phyloP scores from a whole-genome alignment of 164 flowering plant genomes.

The Vitis rotundifolia region DNA sequence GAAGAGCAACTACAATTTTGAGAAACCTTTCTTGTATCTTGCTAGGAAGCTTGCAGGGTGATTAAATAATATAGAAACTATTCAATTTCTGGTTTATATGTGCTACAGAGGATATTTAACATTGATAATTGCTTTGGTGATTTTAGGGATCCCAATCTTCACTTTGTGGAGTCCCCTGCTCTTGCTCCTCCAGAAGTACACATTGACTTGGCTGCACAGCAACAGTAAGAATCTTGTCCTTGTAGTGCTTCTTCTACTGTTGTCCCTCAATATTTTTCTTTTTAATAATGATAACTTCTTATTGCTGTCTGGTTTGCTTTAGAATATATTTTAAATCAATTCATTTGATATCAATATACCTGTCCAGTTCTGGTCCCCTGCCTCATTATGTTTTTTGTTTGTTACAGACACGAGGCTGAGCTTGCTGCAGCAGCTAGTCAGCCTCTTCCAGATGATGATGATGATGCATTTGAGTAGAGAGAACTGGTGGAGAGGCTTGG shows the following conservation, averaged over 20 bases:
- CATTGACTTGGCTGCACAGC: constrained; percentile 55
- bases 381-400: neutral
- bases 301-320: neutral
- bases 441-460: constrained; percentile 42
- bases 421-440: constrained; percentile 25
- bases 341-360: too few relatives aligned
- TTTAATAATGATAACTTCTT: neutral
- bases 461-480: constrained; percentile 27
- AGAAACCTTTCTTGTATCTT: constrained; percentile 70
- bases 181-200: constrained; percentile 73
- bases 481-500: neutral
- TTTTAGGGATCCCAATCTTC: constrained; percentile 51
- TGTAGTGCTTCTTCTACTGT: neutral
- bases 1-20: constrained; percentile 70
- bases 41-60: constrained; percentile 76
- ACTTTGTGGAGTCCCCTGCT: constrained; percentile 65
- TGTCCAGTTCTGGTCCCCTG: too few relatives aligned
- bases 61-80: neutral
- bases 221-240: constrained; percentile 32
- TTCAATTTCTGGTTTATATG: neutral
- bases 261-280: neutral
- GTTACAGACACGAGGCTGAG: constrained; percentile 32
- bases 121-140: neutral
- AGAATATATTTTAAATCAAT: too few relatives aligned
- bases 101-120: neutral